Conservation (phyloP, 2,329 filamentous ascomycete genomes). For the Dothideomycetes sp. region DNA sequence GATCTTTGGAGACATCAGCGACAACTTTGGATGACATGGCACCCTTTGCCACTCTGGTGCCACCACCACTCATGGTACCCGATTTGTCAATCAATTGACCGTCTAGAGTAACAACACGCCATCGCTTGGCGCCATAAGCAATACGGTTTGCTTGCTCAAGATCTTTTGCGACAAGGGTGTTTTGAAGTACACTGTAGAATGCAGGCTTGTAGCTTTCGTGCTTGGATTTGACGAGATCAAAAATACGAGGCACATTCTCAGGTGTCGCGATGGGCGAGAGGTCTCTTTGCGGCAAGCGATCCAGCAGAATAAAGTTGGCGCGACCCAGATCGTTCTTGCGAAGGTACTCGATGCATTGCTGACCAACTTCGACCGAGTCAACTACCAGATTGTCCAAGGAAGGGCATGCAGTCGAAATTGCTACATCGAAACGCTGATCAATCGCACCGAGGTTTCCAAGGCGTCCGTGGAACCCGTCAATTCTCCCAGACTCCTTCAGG, state of each 20-base stretch:
- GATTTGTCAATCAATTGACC: slow-evolving; percentile 96
- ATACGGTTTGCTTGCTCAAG: slow-evolving; percentile 95
- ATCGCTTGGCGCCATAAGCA: slow-evolving; percentile 84
- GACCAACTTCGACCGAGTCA: slow-evolving; percentile 88
- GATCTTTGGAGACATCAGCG: slow-evolving; percentile 78
- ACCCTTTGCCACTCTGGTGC: slow-evolving; percentile 78
- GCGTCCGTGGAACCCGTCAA: slow-evolving; percentile 92
- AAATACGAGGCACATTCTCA: slow-evolving; percentile 83
- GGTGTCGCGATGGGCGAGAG: slow-evolving; percentile 76
- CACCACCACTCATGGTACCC: slow-evolving; percentile 97
- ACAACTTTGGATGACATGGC: slow-evolving; percentile 95
- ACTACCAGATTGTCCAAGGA: slow-evolving; percentile 93
- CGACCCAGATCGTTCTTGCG: slow-evolving; percentile 95
- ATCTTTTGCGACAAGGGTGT: slow-evolving; percentile 87
- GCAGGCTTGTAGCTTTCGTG: slow-evolving; percentile 78
- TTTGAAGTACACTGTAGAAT: slow-evolving; percentile 91
- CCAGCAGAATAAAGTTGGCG: slow-evolving; percentile 92
- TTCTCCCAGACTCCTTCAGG: slow-evolving; percentile 88
- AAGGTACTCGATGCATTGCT: slow-evolving; percentile 96
- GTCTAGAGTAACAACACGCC: slow-evolving; percentile 92
- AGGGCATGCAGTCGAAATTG: slow-evolving; percentile 94
- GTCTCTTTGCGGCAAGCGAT: slow-evolving; percentile 73
- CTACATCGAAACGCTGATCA: slow-evolving; percentile 87
- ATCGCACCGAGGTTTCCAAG: slow-evolving; percentile 91
- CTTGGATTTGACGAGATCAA: slow-evolving; percentile 85